phyloP scores from a whole-genome alignment of 306 rosid species.

The Cucurbita pepo region DNA sequence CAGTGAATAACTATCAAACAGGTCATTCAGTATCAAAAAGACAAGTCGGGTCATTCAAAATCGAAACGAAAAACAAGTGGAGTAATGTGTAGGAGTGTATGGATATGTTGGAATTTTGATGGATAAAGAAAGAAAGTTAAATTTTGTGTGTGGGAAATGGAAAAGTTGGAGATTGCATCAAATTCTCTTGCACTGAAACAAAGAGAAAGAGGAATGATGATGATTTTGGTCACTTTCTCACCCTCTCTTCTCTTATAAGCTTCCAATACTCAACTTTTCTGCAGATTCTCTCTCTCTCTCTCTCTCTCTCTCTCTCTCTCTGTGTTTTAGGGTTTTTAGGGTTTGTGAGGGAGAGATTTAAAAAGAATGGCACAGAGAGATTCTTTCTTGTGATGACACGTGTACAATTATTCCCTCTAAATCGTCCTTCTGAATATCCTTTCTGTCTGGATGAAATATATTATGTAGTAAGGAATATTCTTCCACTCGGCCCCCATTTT shows the following conservation, averaged over 20 bases:
- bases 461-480: not conserved
- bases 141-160: not conserved
- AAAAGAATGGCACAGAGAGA: conserved; percentile 14
- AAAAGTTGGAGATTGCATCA: conserved; percentile 34
- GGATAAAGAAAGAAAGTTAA: not conserved
- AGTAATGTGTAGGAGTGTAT: not conserved
- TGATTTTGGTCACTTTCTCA: conserved; percentile 60
- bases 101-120: not conserved
- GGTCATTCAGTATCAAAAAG: no score
- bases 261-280: conserved; percentile 80
- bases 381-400: conserved; percentile 31
- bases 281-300: conserved; percentile 32
- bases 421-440: conserved; percentile 78
- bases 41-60: no score
- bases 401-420: conserved; percentile 36
- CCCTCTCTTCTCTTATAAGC: conserved; percentile 46
- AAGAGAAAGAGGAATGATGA: not conserved
- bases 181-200: conserved; percentile 39
- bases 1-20: not conserved
- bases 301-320: conserved; percentile 35
- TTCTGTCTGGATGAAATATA: conserved; percentile 39
- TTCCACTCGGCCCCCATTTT: not conserved
- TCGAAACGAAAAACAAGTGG: not conserved
- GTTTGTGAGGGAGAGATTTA: not conserved
- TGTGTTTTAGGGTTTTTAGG: not conserved